A percentile compares a stretch with the other conserved stretches of the same genome.
Evolutionary conservation across 1,284 basidiomycete species (phyloP).

Genomic region (Cryptococcus sp.): DNA sequence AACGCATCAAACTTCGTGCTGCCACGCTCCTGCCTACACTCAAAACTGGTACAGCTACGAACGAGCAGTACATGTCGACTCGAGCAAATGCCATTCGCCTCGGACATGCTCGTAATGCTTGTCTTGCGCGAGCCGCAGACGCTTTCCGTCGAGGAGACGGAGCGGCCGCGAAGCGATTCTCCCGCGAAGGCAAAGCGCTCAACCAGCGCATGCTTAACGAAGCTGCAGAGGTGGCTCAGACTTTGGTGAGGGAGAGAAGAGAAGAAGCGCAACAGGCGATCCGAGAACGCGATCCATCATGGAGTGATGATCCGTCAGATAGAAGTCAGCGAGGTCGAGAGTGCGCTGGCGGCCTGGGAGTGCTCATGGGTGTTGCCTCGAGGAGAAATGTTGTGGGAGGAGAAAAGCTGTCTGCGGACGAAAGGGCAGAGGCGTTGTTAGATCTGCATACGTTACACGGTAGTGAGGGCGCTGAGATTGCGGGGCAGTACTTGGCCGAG

Average conservation of each 20-base stretch:
- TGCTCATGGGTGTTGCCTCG: slow-evolving; percentile 78
- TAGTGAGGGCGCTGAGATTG: slow-evolving; percentile 84
- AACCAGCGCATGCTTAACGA: slow-evolving; percentile 86
- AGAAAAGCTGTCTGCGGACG: slow-evolving; percentile 66
- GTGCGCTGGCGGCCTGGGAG: slow-evolving; percentile 79
- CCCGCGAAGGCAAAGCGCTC: slow-evolving; percentile 86
- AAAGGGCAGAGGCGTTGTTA: slow-evolving; percentile 75
- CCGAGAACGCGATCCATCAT: slow-evolving; percentile 64
- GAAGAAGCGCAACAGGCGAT: slow-evolving; percentile 74
- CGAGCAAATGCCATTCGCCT: slow-evolving; percentile 82
- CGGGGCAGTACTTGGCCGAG: slow-evolving; percentile 85
- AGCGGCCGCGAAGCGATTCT: slow-evolving; percentile 89
- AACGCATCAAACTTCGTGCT: slow-evolving; percentile 76
- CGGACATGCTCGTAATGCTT: slow-evolving; percentile 89
- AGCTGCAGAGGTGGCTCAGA: slow-evolving; percentile 73
- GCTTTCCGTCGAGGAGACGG: slow-evolving; percentile 94
- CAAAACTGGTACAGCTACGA: slow-evolving; percentile 75
- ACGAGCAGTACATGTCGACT: slow-evolving; percentile 81
- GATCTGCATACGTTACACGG: slow-evolving; percentile 88
- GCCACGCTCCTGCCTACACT: slow-evolving; percentile 86
- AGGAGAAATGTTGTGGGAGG: slow-evolving; percentile 59
- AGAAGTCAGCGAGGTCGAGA: slow-evolving; percentile 71
- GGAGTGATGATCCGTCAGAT: slow-evolving; percentile 83
- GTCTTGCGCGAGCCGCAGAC: slow-evolving; percentile 91
- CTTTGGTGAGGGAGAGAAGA: slow-evolving; percentile 78